Evolutionary conservation across 1,139 yeast genomes (phyloP), one percentile per base, ranked within the genome.

Genomic region (Candida pseudocylindracea): DNA sequence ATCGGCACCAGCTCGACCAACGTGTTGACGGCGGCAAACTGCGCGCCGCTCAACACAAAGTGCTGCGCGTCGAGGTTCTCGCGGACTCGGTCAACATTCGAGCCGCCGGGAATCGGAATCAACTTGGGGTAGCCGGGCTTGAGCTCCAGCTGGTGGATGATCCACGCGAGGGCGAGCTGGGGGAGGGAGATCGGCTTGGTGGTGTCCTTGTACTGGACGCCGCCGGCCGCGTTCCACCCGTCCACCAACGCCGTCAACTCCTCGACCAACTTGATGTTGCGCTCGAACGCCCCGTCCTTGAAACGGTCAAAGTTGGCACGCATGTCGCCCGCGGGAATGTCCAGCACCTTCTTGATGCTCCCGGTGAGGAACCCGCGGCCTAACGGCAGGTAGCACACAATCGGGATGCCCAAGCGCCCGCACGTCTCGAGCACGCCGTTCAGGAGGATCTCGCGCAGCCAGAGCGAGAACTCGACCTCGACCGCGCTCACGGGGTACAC

Each of bases 331-430:
- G 57, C 56, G 15, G 68, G 63, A 31, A 70, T 45, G 34, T 60
- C 63, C 28, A 36, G 32, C 27, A 34, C 30, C 7, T 38, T 33
- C 30, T 45, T 41, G 40, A 51, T 56, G 2, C 41, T 43, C 5
- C 54, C 53, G 7, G 91, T 72, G 37, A 81, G 60, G 36, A 71
- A 51, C 1, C 94, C 93, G 44, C 78, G 60, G n/a, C 81, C 72
- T 38, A 81, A 57, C 30, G 93, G 93, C 25, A 92, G 74, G 51
- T 81, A 80, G 25, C 85, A 80, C 38, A 76, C 54, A 29, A 79
- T 55, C 8, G 88, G 75, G 36, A 80, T 62, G n/a, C 55, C 56
- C 29, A 46, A 45, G 32, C 45, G 42, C 10, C 60, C 46, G 29
- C 64, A 55, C 37, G 71, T 72, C 11, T 58, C 61, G 38, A 72